These are phyloP conservation scores for Teratosphaeria zuluensis DNA, from an alignment of 2,329 filamentous ascomycete species.

Conservation along the genomic window DNA sequence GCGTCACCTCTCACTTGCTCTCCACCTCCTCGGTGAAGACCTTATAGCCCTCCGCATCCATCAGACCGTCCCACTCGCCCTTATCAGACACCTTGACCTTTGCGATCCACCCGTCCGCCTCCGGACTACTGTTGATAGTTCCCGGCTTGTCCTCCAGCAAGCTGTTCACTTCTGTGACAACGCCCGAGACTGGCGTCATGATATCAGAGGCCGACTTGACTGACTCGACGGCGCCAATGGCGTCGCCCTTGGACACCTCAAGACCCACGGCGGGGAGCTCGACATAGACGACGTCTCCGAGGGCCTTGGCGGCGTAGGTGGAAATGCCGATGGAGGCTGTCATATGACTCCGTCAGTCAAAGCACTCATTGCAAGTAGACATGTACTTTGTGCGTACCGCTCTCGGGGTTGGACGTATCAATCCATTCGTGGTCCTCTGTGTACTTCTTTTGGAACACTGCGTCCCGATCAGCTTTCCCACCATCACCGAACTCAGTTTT, in stretches of 20 bases:
- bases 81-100: conserved; percentile 68
- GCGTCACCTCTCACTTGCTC: conserved; percentile 5
- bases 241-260: conserved; percentile 64
- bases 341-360: conserved; percentile 2
- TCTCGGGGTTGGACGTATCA: conserved; percentile 72
- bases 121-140: conserved; percentile 81
- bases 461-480: not conserved
- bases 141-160: conserved; percentile 74
- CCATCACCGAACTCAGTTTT: not conserved
- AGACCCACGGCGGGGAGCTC: conserved; percentile 71
- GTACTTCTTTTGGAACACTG: conserved; percentile 68
- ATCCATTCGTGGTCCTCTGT: conserved; percentile 99
- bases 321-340: conserved; percentile 71
- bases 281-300: conserved; percentile 95
- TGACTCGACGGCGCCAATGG: conserved; percentile 90
- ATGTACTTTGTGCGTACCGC: conserved; percentile 42
- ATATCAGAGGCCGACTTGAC: conserved; percentile 99
- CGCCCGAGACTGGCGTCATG: conserved; percentile 75
- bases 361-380: not conserved
- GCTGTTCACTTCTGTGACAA: conserved; percentile 63
- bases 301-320: conserved; percentile 78
- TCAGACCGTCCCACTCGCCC: conserved; percentile 62
- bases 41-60: conserved; percentile 72
- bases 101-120: conserved; percentile 87
- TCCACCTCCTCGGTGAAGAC: conserved; percentile 52